Base-by-base conservation (phyloP, 176 grass and related monocot species). In the Alloteropsis semialata region DNA sequence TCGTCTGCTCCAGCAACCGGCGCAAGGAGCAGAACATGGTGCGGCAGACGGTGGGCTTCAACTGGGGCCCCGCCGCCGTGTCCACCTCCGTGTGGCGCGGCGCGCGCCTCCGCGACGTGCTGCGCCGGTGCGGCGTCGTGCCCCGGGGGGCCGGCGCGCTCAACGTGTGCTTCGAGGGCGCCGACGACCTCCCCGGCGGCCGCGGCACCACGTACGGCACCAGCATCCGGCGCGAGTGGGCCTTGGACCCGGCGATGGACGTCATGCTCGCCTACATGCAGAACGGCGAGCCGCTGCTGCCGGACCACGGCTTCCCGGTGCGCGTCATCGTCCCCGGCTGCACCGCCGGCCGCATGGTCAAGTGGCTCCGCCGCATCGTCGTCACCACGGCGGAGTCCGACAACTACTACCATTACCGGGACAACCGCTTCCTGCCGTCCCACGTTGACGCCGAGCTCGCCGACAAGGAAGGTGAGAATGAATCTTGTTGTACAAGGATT, bases 261-360 rank as follows among this genome's bases (percentile, higher is more conserved):
- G 87, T 94, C 68, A 89, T 97, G 69, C 83, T 97, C 41, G 95
- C 92, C 8, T 99, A 94, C 89, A 92, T 90, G 93, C 97, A 99
- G 91, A 97, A 97, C 41, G 94, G 89, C 46, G 89, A 94, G 69
- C 67, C 38, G 51, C 83, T 97, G 14, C 22, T 65, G 3, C 92
- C 95, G 0, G 95, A 97, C 82, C 95, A 97, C 34, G 95, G 95
- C 0, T 97, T 85, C 86, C 95, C 95, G 0, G 85, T 97, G 2
- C 92, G 95, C 19, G 74, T 87, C 30, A 75, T 97, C 67, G 88
- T 97, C 65, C 94, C 94, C 0, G 95, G 95, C 0, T 95, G 88
- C 90, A 98, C 91, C 41, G 95, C 92, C 62, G 95, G 92, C 2
- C 90, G 95, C 50, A 98, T 98, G 95, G 95, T 98, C 0, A 98